phyloP scores from a whole-genome alignment of 2,329 filamentous ascomycete genomes.

The Graphilbum ipis-grandicollis region DNA sequence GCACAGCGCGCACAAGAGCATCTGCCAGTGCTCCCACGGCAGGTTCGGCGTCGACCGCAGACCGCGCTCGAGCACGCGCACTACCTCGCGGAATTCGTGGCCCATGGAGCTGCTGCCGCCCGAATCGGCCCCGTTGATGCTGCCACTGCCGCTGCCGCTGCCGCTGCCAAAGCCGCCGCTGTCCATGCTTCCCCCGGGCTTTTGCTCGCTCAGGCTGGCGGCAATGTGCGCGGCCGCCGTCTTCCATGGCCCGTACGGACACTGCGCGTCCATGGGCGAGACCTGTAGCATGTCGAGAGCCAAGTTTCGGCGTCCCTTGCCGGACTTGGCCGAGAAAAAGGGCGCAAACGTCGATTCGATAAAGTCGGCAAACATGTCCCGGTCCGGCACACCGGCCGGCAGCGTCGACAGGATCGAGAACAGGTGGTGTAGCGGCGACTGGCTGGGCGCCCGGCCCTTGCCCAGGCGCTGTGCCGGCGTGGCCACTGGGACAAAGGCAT shows the following conservation, averaged over 20 bases:
- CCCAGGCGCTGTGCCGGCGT: conserved; percentile 47
- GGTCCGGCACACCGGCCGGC: conserved; percentile 28
- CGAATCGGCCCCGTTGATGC: neutral
- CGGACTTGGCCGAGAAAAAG: conserved; percentile 35
- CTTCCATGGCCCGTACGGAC: conserved; percentile 33
- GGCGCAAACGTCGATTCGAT: conserved; percentile 36
- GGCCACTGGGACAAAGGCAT: conserved; percentile 39
- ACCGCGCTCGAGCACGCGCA: conserved; percentile 49
- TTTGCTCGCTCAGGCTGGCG: conserved; percentile 20
- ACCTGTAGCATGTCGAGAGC: conserved; percentile 32
- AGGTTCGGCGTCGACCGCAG: conserved; percentile 30
- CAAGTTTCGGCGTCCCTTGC: conserved; percentile 25
- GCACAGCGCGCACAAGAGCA: conserved; percentile 39
- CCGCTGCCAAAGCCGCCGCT: neutral
- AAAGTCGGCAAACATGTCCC: conserved; percentile 26
- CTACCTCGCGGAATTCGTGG: conserved; percentile 52
- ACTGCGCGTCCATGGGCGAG: conserved; percentile 25
- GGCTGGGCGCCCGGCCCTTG: conserved; percentile 31
- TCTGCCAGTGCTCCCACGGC: conserved; percentile 27
- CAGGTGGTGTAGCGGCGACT: conserved; percentile 48
- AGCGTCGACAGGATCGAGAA: conserved; percentile 40
- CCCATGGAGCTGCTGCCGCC: no score
- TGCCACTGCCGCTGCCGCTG: neutral
- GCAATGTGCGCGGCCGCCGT: conserved; percentile 29
- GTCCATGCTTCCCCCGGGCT: neutral